phyloP scores from a whole-genome alignment of 176 grass and related monocot genomes.

The Oryza coarctata region DNA sequence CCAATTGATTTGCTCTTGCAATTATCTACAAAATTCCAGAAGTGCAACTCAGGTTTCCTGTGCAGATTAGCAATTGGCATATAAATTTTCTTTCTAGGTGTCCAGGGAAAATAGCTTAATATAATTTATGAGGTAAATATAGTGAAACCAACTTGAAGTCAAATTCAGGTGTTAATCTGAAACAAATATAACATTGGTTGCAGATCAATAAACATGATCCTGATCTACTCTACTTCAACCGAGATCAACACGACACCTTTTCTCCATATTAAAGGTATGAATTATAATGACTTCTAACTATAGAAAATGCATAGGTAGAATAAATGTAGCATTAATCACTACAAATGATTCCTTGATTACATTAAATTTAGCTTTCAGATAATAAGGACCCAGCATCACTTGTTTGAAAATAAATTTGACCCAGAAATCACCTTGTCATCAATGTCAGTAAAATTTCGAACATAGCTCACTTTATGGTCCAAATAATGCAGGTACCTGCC shows the following conservation, averaged over 20 bases:
- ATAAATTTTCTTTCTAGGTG: slow-evolving; percentile 41
- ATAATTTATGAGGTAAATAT: slow-evolving; percentile 20
- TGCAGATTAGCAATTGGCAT: slow-evolving; percentile 52
- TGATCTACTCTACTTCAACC: slow-evolving; percentile 1
- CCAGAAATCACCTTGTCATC: slow-evolving; percentile 78
- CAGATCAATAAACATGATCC: neutral
- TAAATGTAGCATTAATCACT: neutral
- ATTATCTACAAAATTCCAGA: slow-evolving; percentile 98
- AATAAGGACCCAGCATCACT: neutral
- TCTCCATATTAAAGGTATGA: neutral
- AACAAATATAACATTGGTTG: slow-evolving; percentile 8
- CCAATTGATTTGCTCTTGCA: slow-evolving; percentile 81
- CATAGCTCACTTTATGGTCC: slow-evolving; percentile 80
- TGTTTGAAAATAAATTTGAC: neutral
- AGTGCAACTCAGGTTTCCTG: slow-evolving; percentile 81
- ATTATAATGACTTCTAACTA: neutral
- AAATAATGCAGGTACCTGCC: slow-evolving; percentile 73
- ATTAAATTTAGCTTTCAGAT: neutral
- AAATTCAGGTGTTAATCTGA: neutral
- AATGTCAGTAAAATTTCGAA: slow-evolving; percentile 96
- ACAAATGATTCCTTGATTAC: neutral
- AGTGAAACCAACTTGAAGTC: neutral
- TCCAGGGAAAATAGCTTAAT: slow-evolving; percentile 26
- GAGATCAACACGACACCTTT: neutral
- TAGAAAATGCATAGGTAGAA: neutral